These are phyloP conservation scores for Colletotrichum sp. DNA, from an alignment of 2,329 filamentous ascomycete genomes.

Conservation along the genomic window DNA sequence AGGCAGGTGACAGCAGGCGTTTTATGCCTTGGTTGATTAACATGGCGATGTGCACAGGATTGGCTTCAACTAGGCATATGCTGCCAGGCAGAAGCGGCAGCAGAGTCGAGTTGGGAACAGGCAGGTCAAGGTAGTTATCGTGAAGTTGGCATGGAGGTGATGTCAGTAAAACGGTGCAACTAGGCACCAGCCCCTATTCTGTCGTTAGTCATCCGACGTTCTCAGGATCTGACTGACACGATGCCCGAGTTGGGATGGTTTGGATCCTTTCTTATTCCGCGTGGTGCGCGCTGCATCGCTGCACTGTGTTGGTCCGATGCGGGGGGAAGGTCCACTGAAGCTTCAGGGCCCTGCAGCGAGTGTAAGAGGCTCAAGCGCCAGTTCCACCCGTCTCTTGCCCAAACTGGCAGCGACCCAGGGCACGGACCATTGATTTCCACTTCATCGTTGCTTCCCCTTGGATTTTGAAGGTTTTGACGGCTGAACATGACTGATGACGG, in stretches of 20 bases:
- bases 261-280: not conserved
- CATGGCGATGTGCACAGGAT: not conserved
- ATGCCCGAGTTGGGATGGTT: not conserved
- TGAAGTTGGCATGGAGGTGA: not conserved
- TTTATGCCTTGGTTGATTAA: not conserved
- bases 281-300: not conserved
- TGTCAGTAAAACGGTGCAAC: not conserved
- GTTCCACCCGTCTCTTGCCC: not conserved
- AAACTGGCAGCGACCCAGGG: not conserved
- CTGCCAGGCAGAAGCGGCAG: not conserved
- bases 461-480: no score
- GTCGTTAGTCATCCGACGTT: not conserved
- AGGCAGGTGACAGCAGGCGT: not conserved
- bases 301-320: not conserved
- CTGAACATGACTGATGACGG: no score
- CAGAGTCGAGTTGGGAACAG: rapidly evolving
- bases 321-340: not conserved
- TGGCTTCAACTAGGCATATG: not conserved
- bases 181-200: not conserved
- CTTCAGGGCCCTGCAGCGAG: not conserved
- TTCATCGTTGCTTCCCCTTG: no score
- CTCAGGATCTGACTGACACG: not conserved
- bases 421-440: not conserved
- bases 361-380: not conserved
- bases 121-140: not conserved